These are phyloP conservation scores for Adansonia digitata DNA, from an alignment of 345 rosid species.

Conservation along the genomic window DNA sequence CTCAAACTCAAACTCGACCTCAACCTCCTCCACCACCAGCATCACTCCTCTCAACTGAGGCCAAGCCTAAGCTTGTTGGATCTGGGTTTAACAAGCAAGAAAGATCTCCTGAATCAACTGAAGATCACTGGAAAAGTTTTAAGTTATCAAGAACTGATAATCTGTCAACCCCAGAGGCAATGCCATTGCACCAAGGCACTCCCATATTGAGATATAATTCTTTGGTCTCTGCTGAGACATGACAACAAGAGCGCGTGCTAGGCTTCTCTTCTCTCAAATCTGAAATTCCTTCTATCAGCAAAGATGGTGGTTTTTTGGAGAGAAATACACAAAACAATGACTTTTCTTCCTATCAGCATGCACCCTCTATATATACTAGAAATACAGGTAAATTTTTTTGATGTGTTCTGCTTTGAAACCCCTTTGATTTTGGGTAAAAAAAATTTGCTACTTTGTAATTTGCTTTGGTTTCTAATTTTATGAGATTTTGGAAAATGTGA, in stretches of 20 bases:
- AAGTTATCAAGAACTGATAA: conserved; percentile 37
- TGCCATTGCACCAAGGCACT: conserved; percentile 42
- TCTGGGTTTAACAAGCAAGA: conserved; percentile 39
- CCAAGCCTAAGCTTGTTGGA: conserved; percentile 26
- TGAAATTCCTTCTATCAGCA: conserved; percentile 29
- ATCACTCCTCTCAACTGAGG: conserved; percentile 7
- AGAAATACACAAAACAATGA: conserved; percentile 28
- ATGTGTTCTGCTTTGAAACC: not conserved
- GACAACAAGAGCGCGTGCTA: conserved; percentile 46
- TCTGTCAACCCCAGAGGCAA: conserved; percentile 28
- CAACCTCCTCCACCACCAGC: not conserved
- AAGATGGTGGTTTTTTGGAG: conserved; percentile 30
- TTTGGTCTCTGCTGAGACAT: conserved; percentile 18
- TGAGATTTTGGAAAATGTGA: conserved; percentile 12
- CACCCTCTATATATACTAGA: conserved; percentile 25
- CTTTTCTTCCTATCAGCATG: conserved; percentile 30
- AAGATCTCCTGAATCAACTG: conserved; percentile 43
- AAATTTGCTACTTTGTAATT: not conserved
- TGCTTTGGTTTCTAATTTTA: not conserved
- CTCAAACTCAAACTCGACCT: conserved; percentile 22
- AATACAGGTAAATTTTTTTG: conserved; percentile 29
- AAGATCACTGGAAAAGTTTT: conserved; percentile 33
- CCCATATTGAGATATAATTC: conserved; percentile 51
- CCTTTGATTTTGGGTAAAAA: conserved; percentile 1
- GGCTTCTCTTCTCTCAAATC: conserved; percentile 52